Conservation (phyloP, 768 basidiomycete species). For the Flagelloscypha sp. region DNA sequence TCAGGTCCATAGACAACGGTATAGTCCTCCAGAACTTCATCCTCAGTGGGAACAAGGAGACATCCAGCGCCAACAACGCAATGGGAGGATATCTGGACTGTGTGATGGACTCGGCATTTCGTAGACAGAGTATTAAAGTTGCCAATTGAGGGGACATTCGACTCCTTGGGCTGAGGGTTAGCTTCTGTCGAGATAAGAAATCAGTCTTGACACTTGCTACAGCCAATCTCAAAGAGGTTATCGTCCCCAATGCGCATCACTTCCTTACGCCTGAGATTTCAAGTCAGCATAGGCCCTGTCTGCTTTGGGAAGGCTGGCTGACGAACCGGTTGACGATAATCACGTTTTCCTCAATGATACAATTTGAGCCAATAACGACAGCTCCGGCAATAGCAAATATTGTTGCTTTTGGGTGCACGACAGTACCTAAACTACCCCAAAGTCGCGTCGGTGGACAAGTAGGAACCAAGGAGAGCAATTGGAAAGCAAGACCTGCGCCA, state of each 20-base stretch:
- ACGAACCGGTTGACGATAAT: conserved; percentile 81
- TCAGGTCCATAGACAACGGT: conserved; percentile 77
- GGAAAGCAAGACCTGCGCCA: conserved; percentile 54
- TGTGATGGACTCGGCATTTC: conserved; percentile 75
- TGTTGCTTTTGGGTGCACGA: conserved; percentile 91
- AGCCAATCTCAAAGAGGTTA: conserved; percentile 91
- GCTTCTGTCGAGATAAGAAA: neutral
- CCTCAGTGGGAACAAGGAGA: conserved; percentile 69
- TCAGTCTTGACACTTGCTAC: conserved; percentile 54
- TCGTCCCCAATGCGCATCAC: conserved; percentile 91
- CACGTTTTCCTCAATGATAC: conserved; percentile 86
- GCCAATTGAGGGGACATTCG: conserved; percentile 79
- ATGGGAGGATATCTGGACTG: conserved; percentile 67
- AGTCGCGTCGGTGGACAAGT: neutral
- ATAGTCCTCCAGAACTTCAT: conserved; percentile 73
- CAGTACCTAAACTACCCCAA: conserved; percentile 43
- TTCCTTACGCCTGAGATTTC: conserved; percentile 51
- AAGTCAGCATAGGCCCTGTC: conserved; percentile 1
- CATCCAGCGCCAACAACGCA: conserved; percentile 81
- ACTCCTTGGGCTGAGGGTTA: conserved; percentile 55
- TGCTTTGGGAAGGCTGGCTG: neutral
- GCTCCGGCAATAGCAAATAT: conserved; percentile 88
- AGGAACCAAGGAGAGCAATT: conserved; percentile 1
- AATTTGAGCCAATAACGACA: conserved; percentile 80
- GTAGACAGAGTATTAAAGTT: conserved; percentile 83